Base-by-base conservation (phyloP, 306 rosid species). In the Dryas octopetala region DNA sequence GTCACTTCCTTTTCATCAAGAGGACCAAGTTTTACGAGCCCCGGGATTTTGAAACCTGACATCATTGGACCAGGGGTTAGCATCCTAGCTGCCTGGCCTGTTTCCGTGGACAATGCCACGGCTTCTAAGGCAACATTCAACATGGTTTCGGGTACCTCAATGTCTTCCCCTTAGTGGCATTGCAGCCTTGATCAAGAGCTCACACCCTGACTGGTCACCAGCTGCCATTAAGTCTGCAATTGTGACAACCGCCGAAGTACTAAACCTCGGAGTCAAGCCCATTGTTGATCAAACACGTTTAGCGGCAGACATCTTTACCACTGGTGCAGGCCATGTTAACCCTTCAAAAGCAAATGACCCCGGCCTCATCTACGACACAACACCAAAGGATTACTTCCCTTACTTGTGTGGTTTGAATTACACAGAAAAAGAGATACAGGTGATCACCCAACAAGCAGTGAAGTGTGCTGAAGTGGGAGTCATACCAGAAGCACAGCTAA, bases 181-280 rank as follows among this genome's bases (percentile, higher is more conserved):
- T 9, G 88, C 88, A 0, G 81, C 89, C 45, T 32, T 89, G 84
- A 72, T 89, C 68, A 83, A 77, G 76, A 81, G 77, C 69, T 79
- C 89, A 47, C 91, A 86, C 79, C 91, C 89, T 14, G 84, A 83
- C 46, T 89, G 84, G 93, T 89, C 89, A 4, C 88, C 88, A 0
- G 93, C 89, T 2, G 88, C 85, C 4, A 86, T 89, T 48, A 89
- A 86, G 9, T 86, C 86, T 7, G 88, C 89, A 47, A 55, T 71
- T 5, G 5, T 71, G 75, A 71, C 66, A 55, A 71, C 44, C 5
- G 26, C 66, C 4, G 6, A 71, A 7, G 10, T 43, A 7, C 53
- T 55, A 7, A 71, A 71, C 64, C 75, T 55, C 0, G 53, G 41
- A 19, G 26, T 43, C 66, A 12, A 4, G 3, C 75, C 75, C 50